Base-by-base conservation (phyloP, 106 monocot genomes). In the Dioscorea zingiberensis region DNA sequence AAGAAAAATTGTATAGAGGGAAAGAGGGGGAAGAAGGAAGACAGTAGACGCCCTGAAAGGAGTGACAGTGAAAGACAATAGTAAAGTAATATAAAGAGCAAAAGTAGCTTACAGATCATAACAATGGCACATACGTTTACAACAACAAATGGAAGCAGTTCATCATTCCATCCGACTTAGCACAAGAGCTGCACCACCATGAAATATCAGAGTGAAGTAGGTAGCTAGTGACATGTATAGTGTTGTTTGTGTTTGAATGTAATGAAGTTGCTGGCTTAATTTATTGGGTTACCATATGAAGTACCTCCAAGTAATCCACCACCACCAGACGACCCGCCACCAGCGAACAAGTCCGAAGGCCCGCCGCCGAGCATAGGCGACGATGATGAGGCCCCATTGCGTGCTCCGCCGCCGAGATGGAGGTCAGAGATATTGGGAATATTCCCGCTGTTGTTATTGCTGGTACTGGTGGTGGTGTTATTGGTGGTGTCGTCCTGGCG, bases 271-370 rank as follows among this genome's bases (percentile, higher is more conserved):
- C 21, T 2, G 32, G 27, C 14, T 77, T 69, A 84, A 53, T 69
- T 80, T 69, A 83, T 76, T 67, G 76, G 59, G 68, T 88, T 83
- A 47, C 79, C 85, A 64, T 55, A 90, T 22, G 69, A 32, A 7
- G 82, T 65, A 62, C 82, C 83, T 65, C 85, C 80, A 16, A 82
- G 21, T 1, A 74, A 32, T n/a, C 53, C 66, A 13, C 77, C 74
- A 0, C 65, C 67, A 12, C 70, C 67, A 1, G 61, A 47, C 2
- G 59, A 15, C 0, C 54, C 47, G 22, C 70, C 80, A 25, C 71
- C 76, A 30, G 71, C 80, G 27, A 78, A 38, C 38, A 38, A 6
- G 29, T n/a, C 83, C 80, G 17, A 79, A 68, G 59, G 32, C 59
- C 60, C 73, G 70, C 48, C 38, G 38, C 38, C 38, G 38, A 62